Conservation (phyloP, 1,284 basidiomycete genomes). For the Heterobasidion parviporum region DNA sequence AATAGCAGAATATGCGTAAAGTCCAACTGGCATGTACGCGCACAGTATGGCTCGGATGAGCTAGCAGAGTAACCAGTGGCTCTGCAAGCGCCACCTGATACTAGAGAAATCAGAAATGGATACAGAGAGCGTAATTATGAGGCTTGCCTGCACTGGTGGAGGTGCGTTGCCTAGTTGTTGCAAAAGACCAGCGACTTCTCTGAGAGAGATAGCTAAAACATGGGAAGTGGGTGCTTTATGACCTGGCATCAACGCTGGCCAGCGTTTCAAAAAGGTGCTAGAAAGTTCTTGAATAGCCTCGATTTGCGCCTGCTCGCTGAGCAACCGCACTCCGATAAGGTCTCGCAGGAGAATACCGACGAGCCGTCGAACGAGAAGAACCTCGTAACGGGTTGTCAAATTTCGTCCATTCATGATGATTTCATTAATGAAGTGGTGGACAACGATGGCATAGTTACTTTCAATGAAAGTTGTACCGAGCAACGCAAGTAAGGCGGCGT, state of each 20-base stretch:
- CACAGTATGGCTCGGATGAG: slow-evolving; percentile 83
- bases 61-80: slow-evolving; percentile 77
- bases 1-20: slow-evolving; percentile 83
- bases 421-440: slow-evolving; percentile 75
- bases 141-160: slow-evolving; percentile 68
- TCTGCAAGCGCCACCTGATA: slow-evolving; percentile 79
- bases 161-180: slow-evolving; percentile 91
- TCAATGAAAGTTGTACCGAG: slow-evolving; percentile 82
- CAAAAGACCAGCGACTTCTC: slow-evolving; percentile 81
- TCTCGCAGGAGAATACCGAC: slow-evolving; percentile 78
- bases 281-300: slow-evolving; percentile 84
- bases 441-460: slow-evolving; percentile 72
- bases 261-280: slow-evolving; percentile 76
- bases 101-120: not conserved
- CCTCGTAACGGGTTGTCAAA: slow-evolving; percentile 61
- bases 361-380: slow-evolving; percentile 64
- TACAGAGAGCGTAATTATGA: not conserved
- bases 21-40: slow-evolving; percentile 85
- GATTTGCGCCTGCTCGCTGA: slow-evolving; percentile 92
- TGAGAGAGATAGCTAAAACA: slow-evolving; percentile 70
- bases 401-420: slow-evolving; percentile 56
- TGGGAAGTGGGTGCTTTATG: slow-evolving; percentile 65
- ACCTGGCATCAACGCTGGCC: slow-evolving; percentile 90
- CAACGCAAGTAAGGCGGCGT: slow-evolving; percentile 68
- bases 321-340: slow-evolving; percentile 79